Conservation (phyloP, 768 basidiomycete species). For the Mycena capillaripes region DNA sequence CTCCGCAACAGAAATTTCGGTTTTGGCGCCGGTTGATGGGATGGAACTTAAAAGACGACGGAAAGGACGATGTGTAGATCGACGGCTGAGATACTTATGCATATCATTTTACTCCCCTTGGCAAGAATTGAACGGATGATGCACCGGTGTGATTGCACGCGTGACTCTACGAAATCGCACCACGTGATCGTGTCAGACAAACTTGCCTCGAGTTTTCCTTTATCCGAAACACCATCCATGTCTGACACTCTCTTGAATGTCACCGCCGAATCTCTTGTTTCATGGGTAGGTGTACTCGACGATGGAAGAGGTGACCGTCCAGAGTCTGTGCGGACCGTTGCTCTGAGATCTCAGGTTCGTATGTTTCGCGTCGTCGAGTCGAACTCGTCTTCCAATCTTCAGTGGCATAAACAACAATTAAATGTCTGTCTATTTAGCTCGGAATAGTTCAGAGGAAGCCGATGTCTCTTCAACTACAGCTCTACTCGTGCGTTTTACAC, state of each 20-base stretch:
- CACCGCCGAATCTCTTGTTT: conserved; percentile 34
- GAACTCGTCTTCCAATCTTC: background rate
- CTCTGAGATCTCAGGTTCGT: conserved; percentile 24
- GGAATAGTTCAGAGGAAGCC: conserved; percentile 24
- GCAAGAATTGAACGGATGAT: too few relatives aligned
- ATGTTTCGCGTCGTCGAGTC: too few relatives aligned
- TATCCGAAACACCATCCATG: background rate
- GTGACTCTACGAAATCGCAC: too few relatives aligned
- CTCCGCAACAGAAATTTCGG: background rate
- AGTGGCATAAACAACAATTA: background rate
- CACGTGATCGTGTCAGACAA: conserved; percentile 16
- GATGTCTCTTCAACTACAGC: conserved; percentile 10
- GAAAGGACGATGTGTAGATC: too few relatives aligned
- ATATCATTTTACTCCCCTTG: too few relatives aligned
- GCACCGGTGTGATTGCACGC: too few relatives aligned
- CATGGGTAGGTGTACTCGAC: conserved; percentile 15
- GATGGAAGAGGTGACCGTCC: background rate
- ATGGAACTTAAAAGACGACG: too few relatives aligned
- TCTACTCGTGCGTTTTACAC: conserved; percentile 24
- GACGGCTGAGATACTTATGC: too few relatives aligned
- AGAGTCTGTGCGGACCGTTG: background rate
- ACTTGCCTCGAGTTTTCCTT: background rate
- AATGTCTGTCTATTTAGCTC: background rate
- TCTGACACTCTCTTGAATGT: conserved; percentile 19
- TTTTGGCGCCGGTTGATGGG: background rate